Percentiles rank a stretch among this genome's conserved stretches.
phyloP scores from a whole-genome alignment of 306 rosid genomes.

The Inga leiocalycina region DNA sequence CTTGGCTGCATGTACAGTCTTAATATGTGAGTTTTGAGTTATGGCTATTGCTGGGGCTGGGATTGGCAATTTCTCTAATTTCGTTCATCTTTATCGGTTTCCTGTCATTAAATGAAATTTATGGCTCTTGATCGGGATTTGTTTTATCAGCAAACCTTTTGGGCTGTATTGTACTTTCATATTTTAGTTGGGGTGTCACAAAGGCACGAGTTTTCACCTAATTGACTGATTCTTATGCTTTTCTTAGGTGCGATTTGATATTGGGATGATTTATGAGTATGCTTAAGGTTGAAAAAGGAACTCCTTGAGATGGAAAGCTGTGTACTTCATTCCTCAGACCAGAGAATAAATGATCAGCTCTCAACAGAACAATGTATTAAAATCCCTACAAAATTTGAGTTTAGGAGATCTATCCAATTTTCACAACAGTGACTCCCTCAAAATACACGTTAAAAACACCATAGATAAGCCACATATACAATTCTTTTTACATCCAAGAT shows the following conservation, averaged over 20 bases:
- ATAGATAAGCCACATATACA: not conserved
- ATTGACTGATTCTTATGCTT: not conserved
- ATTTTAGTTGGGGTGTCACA: slow-evolving; percentile 14
- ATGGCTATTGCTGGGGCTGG: not conserved
- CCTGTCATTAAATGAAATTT: slow-evolving; percentile 9
- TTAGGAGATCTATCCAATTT: not conserved
- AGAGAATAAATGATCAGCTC: not conserved
- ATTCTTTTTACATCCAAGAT: not conserved
- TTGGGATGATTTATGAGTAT: slow-evolving; percentile 15
- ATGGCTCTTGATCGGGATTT: not conserved
- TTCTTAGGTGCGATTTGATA: not conserved
- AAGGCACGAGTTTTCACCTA: not conserved
- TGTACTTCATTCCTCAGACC: not conserved
- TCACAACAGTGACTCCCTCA: not conserved
- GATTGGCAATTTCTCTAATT: not conserved
- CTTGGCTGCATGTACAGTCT: not conserved
- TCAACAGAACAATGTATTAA: not conserved
- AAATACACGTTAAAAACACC: not conserved
- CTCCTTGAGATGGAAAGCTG: not conserved
- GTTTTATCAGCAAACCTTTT: not conserved
- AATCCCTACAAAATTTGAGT: not conserved
- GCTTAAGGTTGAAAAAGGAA: not conserved
- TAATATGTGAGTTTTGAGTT: slow-evolving; percentile 3
- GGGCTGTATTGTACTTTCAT: not conserved
- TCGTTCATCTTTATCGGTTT: not conserved